These are phyloP conservation scores for Onygenales sp. DNA, from an alignment of 2,329 filamentous ascomycete species.

Conservation along the genomic window DNA sequence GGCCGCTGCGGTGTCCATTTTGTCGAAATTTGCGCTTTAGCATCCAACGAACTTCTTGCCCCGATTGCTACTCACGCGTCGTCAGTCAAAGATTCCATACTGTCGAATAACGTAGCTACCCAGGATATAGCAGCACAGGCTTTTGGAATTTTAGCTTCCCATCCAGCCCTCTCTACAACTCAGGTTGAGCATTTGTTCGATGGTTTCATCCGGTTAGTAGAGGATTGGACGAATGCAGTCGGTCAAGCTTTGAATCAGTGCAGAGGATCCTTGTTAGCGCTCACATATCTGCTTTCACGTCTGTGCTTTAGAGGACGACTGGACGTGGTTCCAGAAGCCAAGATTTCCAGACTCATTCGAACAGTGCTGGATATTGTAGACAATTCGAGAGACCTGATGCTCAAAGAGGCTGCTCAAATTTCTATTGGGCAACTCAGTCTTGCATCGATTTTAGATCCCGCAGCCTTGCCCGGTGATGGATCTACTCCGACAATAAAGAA, in stretches of 20 bases:
- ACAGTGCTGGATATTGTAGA: conserved; percentile 44
- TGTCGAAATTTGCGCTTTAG: conserved; percentile 46
- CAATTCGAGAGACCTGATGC: conserved; percentile 43
- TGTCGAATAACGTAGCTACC: conserved; percentile 62
- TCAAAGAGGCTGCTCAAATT: conserved; percentile 48
- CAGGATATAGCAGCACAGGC: conserved; percentile 48
- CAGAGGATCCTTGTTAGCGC: conserved; percentile 51
- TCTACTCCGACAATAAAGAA: conserved; percentile 25
- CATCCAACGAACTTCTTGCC: conserved; percentile 44
- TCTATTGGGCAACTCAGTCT: conserved; percentile 54
- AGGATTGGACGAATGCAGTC: conserved; percentile 48
- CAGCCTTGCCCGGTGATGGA: conserved; percentile 18
- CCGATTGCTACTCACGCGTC: conserved; percentile 40
- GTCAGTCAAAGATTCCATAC: conserved; percentile 50
- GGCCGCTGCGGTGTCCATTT: conserved; percentile 41
- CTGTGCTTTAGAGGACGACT: conserved; percentile 39
- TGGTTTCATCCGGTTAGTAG: conserved; percentile 38
- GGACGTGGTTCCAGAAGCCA: conserved; percentile 22
- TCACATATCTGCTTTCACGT: conserved; percentile 51
- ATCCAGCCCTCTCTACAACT: conserved; percentile 31
- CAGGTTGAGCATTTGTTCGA: conserved; percentile 29
- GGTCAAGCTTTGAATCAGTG: conserved; percentile 51
- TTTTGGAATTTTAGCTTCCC: conserved; percentile 67
- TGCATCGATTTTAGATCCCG: conserved; percentile 41
- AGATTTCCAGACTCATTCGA: conserved; percentile 34